These are phyloP conservation scores for Puccinia hordei DNA, from an alignment of 1,284 basidiomycete species.

Conservation along the genomic window DNA sequence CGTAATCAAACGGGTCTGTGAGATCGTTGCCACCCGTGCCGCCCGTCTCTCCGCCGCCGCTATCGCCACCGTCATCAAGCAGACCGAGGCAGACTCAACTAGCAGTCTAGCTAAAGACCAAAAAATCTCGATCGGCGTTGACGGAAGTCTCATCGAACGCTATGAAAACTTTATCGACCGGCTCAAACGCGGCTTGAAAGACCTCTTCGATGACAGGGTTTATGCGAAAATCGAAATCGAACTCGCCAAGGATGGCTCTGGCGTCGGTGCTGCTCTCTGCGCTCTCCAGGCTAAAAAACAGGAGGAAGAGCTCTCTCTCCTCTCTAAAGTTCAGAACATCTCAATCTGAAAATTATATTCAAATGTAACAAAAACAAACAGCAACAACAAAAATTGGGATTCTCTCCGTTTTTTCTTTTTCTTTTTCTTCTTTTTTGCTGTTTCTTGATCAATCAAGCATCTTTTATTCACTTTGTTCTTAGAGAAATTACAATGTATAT, in stretches of 20 bases:
- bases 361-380: too few relatives aligned
- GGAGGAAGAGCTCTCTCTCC: background rate
- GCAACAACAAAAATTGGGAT: background rate
- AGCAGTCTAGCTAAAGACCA: slow-evolving; percentile 64
- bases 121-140: slow-evolving; percentile 70
- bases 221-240: slow-evolving; percentile 81
- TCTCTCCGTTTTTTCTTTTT: too few relatives aligned
- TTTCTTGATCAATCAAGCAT: too few relatives aligned
- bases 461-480: too few relatives aligned
- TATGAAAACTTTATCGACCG: slow-evolving; percentile 80
- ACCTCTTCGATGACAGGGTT: slow-evolving; percentile 74
- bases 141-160: slow-evolving; percentile 87
- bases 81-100: slow-evolving; percentile 68
- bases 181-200: slow-evolving; percentile 73
- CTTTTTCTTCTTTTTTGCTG: too few relatives aligned
- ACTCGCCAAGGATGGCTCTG: slow-evolving; percentile 93
- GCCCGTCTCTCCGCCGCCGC: slow-evolving; percentile 81
- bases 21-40: slow-evolving; percentile 77
- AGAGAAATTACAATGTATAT: too few relatives aligned
- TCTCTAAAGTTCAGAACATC: slow-evolving; percentile 16
- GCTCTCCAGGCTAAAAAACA: slow-evolving; percentile 50
- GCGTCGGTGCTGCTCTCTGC: slow-evolving; percentile 79
- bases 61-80: slow-evolving; percentile 79
- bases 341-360: background rate
- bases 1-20: slow-evolving; percentile 77